Base-by-base conservation (phyloP, 139 green algal genomes). In the Tetradesmus obliquus region DNA sequence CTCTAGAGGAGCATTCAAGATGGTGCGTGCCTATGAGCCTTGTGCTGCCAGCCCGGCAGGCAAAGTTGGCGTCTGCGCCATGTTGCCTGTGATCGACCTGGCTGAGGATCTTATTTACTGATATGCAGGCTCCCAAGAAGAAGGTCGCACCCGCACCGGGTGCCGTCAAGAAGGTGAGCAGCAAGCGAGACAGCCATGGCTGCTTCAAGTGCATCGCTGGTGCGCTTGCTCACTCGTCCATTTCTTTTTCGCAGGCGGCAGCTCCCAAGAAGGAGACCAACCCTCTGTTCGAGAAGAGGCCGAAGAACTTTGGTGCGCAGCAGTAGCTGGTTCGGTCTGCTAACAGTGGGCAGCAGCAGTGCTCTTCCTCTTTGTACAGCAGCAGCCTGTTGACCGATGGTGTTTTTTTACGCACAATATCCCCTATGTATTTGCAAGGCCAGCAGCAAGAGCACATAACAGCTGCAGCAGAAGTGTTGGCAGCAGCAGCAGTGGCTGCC, bases 201-300 rank as follows among this genome's bases (percentile, higher is more conserved):
- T 80, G n/a, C 82, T 71, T 62, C 54, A 71, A 3, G n/a, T 20
- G 83, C 83, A 74, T 12, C n/a, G 57, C 55, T 60, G 51, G 54
- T 79, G 24, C 24, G 13, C 51, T 17, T 62, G 0, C n/a, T 79
- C 17, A 74, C 20, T 10, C 69, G n/a, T 45, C 1, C 10, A 3
- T 13, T 3, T 12, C 58, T 24, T n/a, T 24, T n/a, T 82, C 15
- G 88, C 94, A 97, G 94, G 91, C 92, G 74, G 95, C 95, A 57
- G 95, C 94, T 57, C 95, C 94, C 1, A 94, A 95, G 58, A 98
- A 98, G 96, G 91, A 94, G 20, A 95, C 94, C 66, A 98, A 99
- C 96, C 98, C 98, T 85, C 96, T 99, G 19, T 99, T 98, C 94
- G 98, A 99, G 96, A 99, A 98, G 96, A 88, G 97, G 74, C 84